Percentiles rank a stretch among this genome's conserved stretches.
Conservation (phyloP, 495 filamentous ascomycete species). For the Astrocystis sublimbata region DNA sequence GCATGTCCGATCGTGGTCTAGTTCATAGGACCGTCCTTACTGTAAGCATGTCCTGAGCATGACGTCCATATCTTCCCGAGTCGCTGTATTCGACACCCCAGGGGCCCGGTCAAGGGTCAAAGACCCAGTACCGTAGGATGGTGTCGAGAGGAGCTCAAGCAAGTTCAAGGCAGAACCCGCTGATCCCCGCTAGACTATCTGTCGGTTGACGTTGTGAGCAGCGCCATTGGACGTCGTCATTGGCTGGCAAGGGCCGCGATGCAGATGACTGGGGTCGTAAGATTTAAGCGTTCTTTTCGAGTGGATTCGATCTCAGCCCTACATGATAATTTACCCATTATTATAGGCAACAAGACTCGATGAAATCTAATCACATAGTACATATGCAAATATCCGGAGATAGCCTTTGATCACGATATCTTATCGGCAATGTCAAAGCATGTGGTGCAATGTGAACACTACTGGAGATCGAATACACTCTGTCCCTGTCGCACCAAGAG, state of each 20-base stretch:
- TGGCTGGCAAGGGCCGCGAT: not conserved
- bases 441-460: not conserved
- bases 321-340: no score
- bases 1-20: no score
- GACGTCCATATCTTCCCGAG: not conserved
- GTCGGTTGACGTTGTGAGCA: constrained; percentile 3
- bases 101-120: no score
- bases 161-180: not conserved
- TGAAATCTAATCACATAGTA: not conserved
- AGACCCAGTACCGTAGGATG: not conserved
- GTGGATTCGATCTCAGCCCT: not conserved
- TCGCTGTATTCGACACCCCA: not conserved
- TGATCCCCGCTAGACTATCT: not conserved
- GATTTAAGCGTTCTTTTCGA: not conserved
- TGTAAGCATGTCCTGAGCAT: no score
- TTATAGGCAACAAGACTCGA: not conserved
- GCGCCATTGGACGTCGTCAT: not conserved
- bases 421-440: no score
- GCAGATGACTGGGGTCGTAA: not conserved
- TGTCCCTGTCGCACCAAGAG: no score
- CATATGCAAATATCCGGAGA: no score
- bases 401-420: no score
- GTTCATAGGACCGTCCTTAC: constrained; percentile 7
- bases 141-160: not conserved
- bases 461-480: no score